These are phyloP conservation scores for Delphinella strobiligena DNA, from an alignment of 2,329 filamentous ascomycete genomes.

Conservation along the genomic window DNA sequence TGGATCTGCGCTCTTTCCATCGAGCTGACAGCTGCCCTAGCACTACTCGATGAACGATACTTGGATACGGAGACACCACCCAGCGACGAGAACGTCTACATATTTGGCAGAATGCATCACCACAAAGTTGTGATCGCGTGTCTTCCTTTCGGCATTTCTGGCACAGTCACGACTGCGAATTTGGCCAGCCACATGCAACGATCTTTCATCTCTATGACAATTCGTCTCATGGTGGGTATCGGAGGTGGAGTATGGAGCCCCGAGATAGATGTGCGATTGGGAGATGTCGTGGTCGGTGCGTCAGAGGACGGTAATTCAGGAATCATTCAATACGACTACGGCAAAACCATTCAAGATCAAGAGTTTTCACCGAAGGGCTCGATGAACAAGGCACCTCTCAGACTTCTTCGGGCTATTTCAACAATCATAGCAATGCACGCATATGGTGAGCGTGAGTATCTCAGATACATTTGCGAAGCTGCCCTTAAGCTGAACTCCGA, in stretches of 20 bases:
- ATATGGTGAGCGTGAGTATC: not conserved
- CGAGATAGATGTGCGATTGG: conserved; percentile 15
- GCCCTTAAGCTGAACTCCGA: too few relatives aligned
- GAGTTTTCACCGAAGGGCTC: not conserved
- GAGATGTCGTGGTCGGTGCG: conserved; percentile 17
- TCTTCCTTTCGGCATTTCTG: conserved; percentile 14
- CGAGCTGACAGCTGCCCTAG: not conserved
- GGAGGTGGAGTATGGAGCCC: conserved; percentile 13
- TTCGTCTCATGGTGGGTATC: conserved; percentile 16
- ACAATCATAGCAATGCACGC: conserved; percentile 11
- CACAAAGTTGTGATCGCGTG: conserved; percentile 23
- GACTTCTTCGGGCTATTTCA: conserved; percentile 11
- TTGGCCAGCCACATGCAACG: conserved; percentile 13
- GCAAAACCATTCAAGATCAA: conserved; percentile 9
- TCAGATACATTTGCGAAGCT: not conserved
- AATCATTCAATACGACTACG: conserved; percentile 17
- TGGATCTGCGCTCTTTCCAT: conserved; percentile 13
- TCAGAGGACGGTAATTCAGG: conserved; percentile 11
- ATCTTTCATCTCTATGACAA: conserved; percentile 4
- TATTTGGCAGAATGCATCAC: conserved; percentile 12
- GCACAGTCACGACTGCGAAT: conserved; percentile 12
- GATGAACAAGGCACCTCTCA: conserved; percentile 1
- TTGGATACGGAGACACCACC: not conserved
- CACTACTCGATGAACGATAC: conserved; percentile 4
- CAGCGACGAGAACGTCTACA: conserved; percentile 18